A percentile compares a stretch with the other conserved stretches of the same genome.
phyloP scores from a whole-genome alignment of 257 asterid species.

The Nicotiana paniculata region DNA sequence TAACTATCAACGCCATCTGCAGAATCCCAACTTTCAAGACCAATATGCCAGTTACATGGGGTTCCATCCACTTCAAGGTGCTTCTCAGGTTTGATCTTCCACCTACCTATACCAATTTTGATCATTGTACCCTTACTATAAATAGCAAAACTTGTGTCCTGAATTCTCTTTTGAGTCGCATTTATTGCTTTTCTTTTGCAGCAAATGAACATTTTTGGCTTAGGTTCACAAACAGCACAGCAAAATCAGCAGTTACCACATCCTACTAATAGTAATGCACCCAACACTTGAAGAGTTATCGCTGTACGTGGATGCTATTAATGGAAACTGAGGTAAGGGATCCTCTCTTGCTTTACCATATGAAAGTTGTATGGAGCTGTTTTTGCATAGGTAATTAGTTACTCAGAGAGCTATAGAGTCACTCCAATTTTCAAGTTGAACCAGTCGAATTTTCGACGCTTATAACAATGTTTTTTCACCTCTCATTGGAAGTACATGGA shows the following conservation, averaged over 20 bases:
- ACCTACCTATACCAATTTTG: neutral
- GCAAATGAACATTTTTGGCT: conserved; percentile 46
- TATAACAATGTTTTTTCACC: neutral
- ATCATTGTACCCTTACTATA: neutral
- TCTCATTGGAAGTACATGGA: neutral
- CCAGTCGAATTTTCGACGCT: neutral
- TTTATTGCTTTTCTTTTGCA: conserved; percentile 19
- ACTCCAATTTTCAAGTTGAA: neutral
- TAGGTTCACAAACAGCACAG: conserved; percentile 39
- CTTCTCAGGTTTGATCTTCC: conserved; percentile 44
- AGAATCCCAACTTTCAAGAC: conserved; percentile 36
- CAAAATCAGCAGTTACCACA: conserved; percentile 30
- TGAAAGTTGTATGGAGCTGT: neutral
- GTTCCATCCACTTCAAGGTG: conserved; percentile 41
- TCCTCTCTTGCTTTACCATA: neutral
- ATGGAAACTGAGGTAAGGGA: neutral
- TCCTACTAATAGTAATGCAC: conserved; percentile 30
- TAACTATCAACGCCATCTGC: conserved; percentile 46
- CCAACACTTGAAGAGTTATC: conserved; percentile 13
- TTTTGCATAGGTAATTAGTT: neutral
- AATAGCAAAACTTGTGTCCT: neutral
- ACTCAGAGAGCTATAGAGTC: neutral
- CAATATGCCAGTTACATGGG: conserved; percentile 61
- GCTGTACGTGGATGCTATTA: neutral
- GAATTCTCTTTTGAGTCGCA: neutral